These are phyloP conservation scores for Gliomastix tumulicola DNA, from an alignment of 2,329 filamentous ascomycete species.

Conservation along the genomic window DNA sequence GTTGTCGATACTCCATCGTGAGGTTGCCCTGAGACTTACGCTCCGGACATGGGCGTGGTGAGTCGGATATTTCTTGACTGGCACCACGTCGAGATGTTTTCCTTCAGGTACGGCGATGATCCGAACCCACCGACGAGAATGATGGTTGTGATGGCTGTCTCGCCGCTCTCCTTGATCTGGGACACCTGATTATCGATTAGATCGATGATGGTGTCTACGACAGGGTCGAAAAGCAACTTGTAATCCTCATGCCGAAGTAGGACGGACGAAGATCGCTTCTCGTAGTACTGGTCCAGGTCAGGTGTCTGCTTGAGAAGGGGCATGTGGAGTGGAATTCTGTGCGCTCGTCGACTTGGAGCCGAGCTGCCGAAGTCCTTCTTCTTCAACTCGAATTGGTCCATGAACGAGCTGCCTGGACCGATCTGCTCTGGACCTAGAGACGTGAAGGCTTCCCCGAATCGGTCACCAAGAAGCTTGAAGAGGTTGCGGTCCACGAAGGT, in stretches of 20 bases:
- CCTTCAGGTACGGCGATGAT: conserved; percentile 57
- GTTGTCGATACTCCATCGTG: not conserved
- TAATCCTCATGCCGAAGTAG: not conserved
- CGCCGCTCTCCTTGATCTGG: not conserved
- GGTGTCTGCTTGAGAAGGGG: not conserved
- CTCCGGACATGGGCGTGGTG: not conserved
- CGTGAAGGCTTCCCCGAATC: conserved; percentile 7
- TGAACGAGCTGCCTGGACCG: not conserved
- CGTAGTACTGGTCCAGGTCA: not conserved
- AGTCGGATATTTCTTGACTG: not conserved
- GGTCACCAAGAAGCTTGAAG: conserved; percentile 4
- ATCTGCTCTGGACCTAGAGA: conserved; percentile 2
- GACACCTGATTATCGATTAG: not conserved
- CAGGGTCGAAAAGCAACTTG: not conserved
- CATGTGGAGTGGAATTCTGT: not conserved
- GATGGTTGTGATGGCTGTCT: conserved; percentile 30
- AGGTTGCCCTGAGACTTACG: not conserved
- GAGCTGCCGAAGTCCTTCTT: not conserved
- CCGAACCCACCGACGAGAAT: conserved; percentile 78
- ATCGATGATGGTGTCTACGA: not conserved
- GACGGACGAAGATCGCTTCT: not conserved
- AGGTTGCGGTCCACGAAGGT: conserved; percentile 8
- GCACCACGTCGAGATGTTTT: conserved; percentile 2
- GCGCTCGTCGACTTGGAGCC: not conserved
- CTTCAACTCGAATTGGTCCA: not conserved